These are phyloP conservation scores for Furcasterigmium furcatum DNA, from an alignment of 2,329 filamentous ascomycete genomes.

Conservation along the genomic window DNA sequence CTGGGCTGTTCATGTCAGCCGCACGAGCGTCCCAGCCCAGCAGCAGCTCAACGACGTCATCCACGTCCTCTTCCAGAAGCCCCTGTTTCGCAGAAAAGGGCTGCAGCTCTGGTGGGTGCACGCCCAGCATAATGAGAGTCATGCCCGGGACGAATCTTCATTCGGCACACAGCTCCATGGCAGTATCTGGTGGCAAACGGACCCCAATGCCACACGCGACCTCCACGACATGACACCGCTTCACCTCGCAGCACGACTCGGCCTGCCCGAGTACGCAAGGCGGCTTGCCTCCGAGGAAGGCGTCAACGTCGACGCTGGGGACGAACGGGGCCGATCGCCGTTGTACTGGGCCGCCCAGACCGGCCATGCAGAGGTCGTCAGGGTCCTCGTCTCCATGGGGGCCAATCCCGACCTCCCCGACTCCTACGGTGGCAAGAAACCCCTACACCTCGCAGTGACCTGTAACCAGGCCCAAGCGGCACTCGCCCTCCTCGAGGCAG, in stretches of 20 bases:
- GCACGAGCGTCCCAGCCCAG: background rate
- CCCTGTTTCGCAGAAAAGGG: background rate
- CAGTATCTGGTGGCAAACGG: background rate
- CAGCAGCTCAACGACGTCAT: background rate
- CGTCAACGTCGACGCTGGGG: background rate
- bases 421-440: slow-evolving; percentile 9
- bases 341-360: background rate
- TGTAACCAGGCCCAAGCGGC: slow-evolving; percentile 24
- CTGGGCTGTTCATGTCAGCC: background rate
- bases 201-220: no score
- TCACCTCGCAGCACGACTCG: background rate
- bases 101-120: background rate
- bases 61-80: background rate
- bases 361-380: background rate
- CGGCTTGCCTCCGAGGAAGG: no score
- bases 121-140: background rate
- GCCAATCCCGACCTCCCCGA: background rate
- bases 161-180: no score
- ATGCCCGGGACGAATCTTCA: background rate
- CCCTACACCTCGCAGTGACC: slow-evolving; percentile 29
- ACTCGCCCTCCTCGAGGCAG: slow-evolving; percentile 26
- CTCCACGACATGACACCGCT: background rate
- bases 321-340: background rate
- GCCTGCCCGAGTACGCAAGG: background rate
- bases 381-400: background rate